phyloP scores from a whole-genome alignment of 441 rosid species.

The Populus tomentosa region DNA sequence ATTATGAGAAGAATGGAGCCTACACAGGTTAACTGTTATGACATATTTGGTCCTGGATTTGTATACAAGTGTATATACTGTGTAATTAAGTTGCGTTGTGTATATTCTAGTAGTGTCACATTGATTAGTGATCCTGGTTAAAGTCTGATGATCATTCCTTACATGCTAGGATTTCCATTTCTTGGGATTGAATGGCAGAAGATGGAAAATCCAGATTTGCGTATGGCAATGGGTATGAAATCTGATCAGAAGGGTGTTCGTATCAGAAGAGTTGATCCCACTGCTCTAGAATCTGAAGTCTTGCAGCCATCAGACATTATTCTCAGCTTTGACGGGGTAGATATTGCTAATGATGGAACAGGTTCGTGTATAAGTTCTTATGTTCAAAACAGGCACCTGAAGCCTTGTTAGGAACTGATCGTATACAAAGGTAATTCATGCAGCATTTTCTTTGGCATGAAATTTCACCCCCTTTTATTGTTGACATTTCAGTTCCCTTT shows the following conservation, averaged over 20 bases:
- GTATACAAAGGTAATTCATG: not conserved
- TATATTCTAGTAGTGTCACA: not conserved
- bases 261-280: constrained; percentile 86
- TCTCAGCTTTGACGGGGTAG: constrained; percentile 77
- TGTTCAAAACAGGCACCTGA: not conserved
- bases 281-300: constrained; percentile 73
- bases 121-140: constrained; percentile 1
- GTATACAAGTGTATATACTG: not conserved
- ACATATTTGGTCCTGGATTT: not conserved
- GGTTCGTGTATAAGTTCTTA: constrained; percentile 34
- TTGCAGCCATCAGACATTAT: constrained; percentile 83
- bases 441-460: not conserved
- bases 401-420: not conserved
- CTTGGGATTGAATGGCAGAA: constrained; percentile 98
- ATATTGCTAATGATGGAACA: constrained; percentile 97
- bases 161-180: constrained; percentile 64
- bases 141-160: not conserved
- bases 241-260: constrained; percentile 89
- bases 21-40: constrained; percentile 56
- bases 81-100: not conserved
- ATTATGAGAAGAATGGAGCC: constrained; percentile 78
- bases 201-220: constrained; percentile 94
- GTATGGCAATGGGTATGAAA: constrained; percentile 76
- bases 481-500: constrained; percentile 68
- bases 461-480: not conserved